These are phyloP conservation scores for Mycena floridula DNA, from an alignment of 768 basidiomycete genomes.

Conservation along the genomic window DNA sequence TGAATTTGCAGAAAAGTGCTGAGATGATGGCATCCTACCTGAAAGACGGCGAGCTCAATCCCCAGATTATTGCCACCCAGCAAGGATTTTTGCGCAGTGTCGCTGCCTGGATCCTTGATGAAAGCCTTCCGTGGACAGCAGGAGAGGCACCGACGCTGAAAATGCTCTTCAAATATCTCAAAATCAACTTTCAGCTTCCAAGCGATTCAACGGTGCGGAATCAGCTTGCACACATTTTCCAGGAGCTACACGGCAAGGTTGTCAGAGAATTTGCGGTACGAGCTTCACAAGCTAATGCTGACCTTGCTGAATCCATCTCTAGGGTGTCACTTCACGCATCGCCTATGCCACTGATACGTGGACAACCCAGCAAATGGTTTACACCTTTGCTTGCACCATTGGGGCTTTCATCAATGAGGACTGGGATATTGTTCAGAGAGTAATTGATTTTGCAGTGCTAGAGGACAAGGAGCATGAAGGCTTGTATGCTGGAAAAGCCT, in stretches of 20 bases:
- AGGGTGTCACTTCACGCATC: constrained; percentile 18
- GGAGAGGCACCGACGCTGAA: constrained; percentile 10
- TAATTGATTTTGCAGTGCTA: constrained; percentile 25
- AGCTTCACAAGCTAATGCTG: neutral
- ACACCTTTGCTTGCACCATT: constrained; percentile 24
- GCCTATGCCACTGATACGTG: constrained; percentile 22
- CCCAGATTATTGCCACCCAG: constrained; percentile 10
- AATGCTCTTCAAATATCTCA: constrained; percentile 3
- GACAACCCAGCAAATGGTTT: constrained; percentile 26
- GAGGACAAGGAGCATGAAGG: constrained; percentile 29
- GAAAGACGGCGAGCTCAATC: constrained; percentile 11
- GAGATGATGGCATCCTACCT: constrained; percentile 15
- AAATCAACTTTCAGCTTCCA: constrained; percentile 12
- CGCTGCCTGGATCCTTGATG: constrained; percentile 18
- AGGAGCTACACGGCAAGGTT: constrained; percentile 13
- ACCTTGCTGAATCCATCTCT: neutral
- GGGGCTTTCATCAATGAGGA: constrained; percentile 22
- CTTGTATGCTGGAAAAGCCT: constrained; percentile 21
- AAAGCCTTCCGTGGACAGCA: constrained; percentile 5
- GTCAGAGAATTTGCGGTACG: constrained; percentile 14
- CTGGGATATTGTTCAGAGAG: constrained; percentile 25
- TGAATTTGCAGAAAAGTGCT: constrained; percentile 3
- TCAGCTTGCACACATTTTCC: constrained; percentile 10
- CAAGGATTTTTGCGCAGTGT: constrained; percentile 11
- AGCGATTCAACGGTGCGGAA: constrained; percentile 21